Percentiles rank a stretch among this genome's conserved stretches.
phyloP scores from a whole-genome alignment of 140 eudicot species.

The Senecio squalidus region DNA sequence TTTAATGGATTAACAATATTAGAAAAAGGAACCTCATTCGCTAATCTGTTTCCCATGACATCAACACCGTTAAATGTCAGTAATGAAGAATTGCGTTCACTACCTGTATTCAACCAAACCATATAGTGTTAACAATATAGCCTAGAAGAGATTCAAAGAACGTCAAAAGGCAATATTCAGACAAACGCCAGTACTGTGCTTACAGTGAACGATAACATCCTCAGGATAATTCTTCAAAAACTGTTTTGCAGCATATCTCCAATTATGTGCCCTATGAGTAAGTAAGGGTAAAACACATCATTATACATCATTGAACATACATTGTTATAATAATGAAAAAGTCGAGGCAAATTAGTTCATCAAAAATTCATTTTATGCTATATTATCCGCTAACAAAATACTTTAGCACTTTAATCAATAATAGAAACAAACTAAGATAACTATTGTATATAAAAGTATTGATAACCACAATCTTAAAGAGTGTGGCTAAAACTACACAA shows the following conservation, averaged over 20 bases:
- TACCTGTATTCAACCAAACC: slow-evolving; percentile 47
- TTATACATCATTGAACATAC: no score
- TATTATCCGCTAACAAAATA: no score
- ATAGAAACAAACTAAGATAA: no score
- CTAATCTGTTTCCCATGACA: slow-evolving; percentile 92
- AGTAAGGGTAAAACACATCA: background rate
- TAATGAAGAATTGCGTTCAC: slow-evolving; percentile 63
- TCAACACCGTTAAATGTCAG: slow-evolving; percentile 93
- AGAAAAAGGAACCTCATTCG: slow-evolving; percentile 57
- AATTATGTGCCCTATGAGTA: slow-evolving; percentile 64
- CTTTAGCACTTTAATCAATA: no score
- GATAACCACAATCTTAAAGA: no score
- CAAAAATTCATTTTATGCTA: no score
- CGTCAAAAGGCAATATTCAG: no score
- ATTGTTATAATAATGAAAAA: no score
- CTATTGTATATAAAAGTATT: no score
- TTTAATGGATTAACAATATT: background rate
- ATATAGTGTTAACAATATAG: slow-evolving; percentile 4
- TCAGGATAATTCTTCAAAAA: slow-evolving; percentile 70
- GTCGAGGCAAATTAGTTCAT: no score
- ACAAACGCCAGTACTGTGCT: no score
- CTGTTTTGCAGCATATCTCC: slow-evolving; percentile 90
- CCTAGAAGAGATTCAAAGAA: background rate
- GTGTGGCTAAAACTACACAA: no score
- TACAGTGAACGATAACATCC: slow-evolving; percentile 78